Evolutionary conservation across 148 eudicot species (phyloP).

Genomic region (Camellia granthamiana): DNA sequence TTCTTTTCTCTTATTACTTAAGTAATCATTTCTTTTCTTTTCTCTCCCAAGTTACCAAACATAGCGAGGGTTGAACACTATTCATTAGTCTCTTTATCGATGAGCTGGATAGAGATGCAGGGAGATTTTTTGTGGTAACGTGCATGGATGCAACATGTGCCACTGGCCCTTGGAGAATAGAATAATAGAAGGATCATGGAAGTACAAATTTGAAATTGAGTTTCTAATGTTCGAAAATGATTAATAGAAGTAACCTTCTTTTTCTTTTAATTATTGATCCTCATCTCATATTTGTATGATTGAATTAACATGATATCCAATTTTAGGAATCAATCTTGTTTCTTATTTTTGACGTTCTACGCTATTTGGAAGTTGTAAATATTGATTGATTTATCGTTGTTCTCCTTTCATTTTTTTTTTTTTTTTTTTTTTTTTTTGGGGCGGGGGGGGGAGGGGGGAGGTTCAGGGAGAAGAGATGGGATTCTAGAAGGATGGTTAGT

Average conservation of each 20-base stretch:
- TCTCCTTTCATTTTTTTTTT: not conserved
- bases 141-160: not conserved
- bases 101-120: not conserved
- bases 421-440: too few species aligned
- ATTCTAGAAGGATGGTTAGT: conserved; percentile 74
- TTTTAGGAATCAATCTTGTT: not conserved
- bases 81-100: not conserved
- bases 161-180: not conserved
- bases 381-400: not conserved
- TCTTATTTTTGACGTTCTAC: not conserved
- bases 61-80: not conserved
- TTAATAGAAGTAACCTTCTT: not conserved
- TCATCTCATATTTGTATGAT: not conserved
- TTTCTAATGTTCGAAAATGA: not conserved
- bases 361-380: not conserved
- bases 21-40: too few species aligned
- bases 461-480: conserved; percentile 96
- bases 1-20: too few species aligned
- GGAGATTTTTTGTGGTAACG: not conserved
- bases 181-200: not conserved
- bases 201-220: too few species aligned
- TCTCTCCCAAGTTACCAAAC: too few species aligned
- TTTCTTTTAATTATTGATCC: not conserved
- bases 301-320: not conserved
- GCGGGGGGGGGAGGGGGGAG: conserved; percentile 20